phyloP scores from a whole-genome alignment of 2,329 filamentous ascomycete species.

The Aspergillus phoenicis region DNA sequence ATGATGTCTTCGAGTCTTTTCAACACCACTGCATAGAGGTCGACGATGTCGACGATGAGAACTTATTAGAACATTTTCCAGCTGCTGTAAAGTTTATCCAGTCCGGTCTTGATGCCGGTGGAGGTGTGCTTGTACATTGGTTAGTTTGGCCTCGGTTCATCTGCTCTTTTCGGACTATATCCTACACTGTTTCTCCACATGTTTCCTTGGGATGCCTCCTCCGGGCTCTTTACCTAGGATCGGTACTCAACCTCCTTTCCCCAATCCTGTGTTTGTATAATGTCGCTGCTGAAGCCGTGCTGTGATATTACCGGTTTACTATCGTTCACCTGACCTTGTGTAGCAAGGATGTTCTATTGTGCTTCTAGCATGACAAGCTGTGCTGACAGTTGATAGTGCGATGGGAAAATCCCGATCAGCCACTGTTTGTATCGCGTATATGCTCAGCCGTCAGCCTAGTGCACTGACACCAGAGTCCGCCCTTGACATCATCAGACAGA shows the following conservation, averaged over 20 bases:
- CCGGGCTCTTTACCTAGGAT: background rate
- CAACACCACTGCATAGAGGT: slow-evolving; percentile 79
- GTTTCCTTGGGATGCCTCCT: background rate
- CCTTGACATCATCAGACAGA: slow-evolving; percentile 68
- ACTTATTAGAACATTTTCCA: slow-evolving; percentile 80
- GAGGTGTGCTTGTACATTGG: slow-evolving; percentile 69
- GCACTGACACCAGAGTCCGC: slow-evolving; percentile 65
- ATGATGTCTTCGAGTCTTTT: slow-evolving; percentile 62
- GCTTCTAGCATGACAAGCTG: background rate
- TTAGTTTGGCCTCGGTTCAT: slow-evolving; percentile 47
- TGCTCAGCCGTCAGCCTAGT: slow-evolving; percentile 66
- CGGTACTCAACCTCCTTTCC: background rate
- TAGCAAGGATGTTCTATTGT: slow-evolving; percentile 32
- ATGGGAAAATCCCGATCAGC: slow-evolving; percentile 96
- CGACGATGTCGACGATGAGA: slow-evolving; percentile 87
- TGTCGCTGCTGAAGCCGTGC: background rate
- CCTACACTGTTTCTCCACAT: background rate
- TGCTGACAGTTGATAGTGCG: slow-evolving; percentile 60
- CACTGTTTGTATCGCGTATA: slow-evolving; percentile 78
- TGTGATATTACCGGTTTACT: background rate
- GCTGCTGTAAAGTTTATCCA: slow-evolving; percentile 81
- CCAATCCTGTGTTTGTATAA: background rate
- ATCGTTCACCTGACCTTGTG: slow-evolving; percentile 13
- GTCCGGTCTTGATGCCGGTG: slow-evolving; percentile 65
- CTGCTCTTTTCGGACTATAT: background rate